A percentile compares a stretch with the other conserved stretches of the same genome.
Conservation (phyloP, 495 filamentous ascomycete genomes). For the Penicillium egyptiacum region DNA sequence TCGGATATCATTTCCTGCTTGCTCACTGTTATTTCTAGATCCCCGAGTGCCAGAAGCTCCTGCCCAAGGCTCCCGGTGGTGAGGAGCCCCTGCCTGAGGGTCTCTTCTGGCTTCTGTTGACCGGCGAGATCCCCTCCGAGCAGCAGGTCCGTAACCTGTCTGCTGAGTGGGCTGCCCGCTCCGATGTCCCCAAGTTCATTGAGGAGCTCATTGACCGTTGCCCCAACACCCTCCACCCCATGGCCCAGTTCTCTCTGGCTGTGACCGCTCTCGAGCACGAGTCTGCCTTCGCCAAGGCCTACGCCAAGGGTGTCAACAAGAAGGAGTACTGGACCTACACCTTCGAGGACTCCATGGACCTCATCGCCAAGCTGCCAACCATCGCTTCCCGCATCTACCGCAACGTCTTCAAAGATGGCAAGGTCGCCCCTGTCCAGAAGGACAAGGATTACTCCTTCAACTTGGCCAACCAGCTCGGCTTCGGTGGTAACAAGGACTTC, state of each 20-base stretch:
- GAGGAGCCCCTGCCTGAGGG: slow-evolving; percentile 96
- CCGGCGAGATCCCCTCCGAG: slow-evolving; percentile 93
- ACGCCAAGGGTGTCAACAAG: slow-evolving; percentile 98
- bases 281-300: slow-evolving; percentile 95
- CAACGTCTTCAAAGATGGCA: slow-evolving; percentile 99
- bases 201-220: slow-evolving; percentile 99
- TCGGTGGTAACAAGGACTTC: slow-evolving; percentile 92
- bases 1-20: slow-evolving; percentile 13
- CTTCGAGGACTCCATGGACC: slow-evolving; percentile 99
- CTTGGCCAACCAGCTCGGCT: slow-evolving; percentile 98
- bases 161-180: slow-evolving; percentile 96
- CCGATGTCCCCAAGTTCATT: slow-evolving; percentile 92
- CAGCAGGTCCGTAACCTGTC: slow-evolving; percentile 97
- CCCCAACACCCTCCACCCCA: slow-evolving; percentile 97
- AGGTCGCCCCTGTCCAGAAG: slow-evolving; percentile 91
- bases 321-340: slow-evolving; percentile 99
- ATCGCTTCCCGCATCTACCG: slow-evolving; percentile 98
- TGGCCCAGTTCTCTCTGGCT: slow-evolving; percentile 98
- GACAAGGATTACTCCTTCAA: slow-evolving; percentile 99
- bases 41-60: slow-evolving; percentile 94
- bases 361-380: slow-evolving; percentile 98
- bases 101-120: slow-evolving; percentile 99
- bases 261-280: slow-evolving; percentile 98
- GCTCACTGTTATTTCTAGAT: slow-evolving; percentile 54
- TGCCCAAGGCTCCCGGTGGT: slow-evolving; percentile 94